These are phyloP conservation scores for Aquilaria yunnanensis DNA, from an alignment of 345 rosid genomes.

Conservation along the genomic window DNA sequence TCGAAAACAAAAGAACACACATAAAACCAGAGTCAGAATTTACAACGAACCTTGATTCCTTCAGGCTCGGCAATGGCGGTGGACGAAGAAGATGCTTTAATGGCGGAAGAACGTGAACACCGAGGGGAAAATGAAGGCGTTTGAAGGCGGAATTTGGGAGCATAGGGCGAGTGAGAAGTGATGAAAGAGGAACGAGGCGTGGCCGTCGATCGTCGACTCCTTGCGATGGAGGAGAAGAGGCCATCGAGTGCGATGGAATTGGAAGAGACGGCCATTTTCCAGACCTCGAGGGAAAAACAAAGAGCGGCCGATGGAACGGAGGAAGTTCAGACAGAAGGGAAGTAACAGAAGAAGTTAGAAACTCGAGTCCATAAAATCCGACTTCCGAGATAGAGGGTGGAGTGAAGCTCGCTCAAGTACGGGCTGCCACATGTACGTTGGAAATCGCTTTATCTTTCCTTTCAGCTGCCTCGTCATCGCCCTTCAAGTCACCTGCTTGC, in stretches of 20 bases:
- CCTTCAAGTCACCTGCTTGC: background rate
- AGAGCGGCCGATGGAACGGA: background rate
- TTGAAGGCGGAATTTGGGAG: constrained; percentile 23
- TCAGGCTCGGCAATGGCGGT: constrained; percentile 55
- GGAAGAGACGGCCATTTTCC: constrained; percentile 32
- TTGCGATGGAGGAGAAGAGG: constrained; percentile 18
- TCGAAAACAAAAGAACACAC: background rate
- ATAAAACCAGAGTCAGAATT: background rate
- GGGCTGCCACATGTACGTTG: constrained; percentile 26
- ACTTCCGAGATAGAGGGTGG: too few species aligned
- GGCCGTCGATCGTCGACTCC: constrained; percentile 10
- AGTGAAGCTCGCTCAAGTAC: background rate
- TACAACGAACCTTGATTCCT: constrained; percentile 54
- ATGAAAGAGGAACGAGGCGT: constrained; percentile 2
- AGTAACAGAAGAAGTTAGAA: background rate
- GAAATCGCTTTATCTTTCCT: constrained; percentile 10
- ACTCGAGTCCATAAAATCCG: background rate
- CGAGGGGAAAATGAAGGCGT: constrained; percentile 13
- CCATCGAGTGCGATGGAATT: constrained; percentile 32
- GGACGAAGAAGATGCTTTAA: constrained; percentile 55
- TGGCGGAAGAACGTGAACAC: constrained; percentile 15
- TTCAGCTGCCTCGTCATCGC: constrained; percentile 1
- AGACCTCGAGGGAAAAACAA: background rate
- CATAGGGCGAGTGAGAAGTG: constrained; percentile 15
- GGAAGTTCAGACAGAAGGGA: background rate